Conservation (phyloP, 306 rosid genomes). For the Benincasa hispida region DNA sequence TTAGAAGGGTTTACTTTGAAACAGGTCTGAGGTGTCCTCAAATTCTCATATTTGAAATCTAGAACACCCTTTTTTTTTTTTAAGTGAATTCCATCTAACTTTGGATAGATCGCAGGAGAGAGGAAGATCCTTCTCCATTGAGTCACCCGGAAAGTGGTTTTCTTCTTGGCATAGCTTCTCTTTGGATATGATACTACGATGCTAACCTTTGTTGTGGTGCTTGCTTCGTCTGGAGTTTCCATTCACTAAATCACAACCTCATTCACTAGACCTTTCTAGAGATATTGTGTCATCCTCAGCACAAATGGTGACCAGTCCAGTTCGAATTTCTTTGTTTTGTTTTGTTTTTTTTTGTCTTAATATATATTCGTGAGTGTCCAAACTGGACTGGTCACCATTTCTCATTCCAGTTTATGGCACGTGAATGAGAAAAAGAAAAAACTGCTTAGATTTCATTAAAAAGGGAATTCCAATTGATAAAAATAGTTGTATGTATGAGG, state of each 20-base stretch:
- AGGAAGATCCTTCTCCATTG: background rate
- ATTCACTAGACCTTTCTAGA: slow-evolving; percentile 33
- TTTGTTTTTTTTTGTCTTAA: no score
- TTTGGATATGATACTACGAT: slow-evolving; percentile 18
- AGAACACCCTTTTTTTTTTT: no score
- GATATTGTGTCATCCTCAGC: slow-evolving; percentile 43
- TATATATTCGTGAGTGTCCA: no score
- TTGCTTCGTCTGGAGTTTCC: slow-evolving; percentile 36
- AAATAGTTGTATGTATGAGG: no score
- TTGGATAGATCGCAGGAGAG: background rate
- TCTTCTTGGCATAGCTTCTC: slow-evolving; percentile 6
- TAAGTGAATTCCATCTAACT: background rate
- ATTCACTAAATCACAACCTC: slow-evolving; percentile 30
- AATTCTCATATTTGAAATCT: background rate
- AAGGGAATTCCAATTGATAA: no score
- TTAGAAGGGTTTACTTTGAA: background rate
- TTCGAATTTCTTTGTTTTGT: slow-evolving; percentile 49
- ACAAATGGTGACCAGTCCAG: slow-evolving; percentile 26
- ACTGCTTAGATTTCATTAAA: no score
- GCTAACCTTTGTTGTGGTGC: slow-evolving; percentile 24
- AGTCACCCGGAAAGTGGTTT: background rate
- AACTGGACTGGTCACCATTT: no score
- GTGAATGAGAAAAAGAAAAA: background rate
- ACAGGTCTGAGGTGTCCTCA: background rate
- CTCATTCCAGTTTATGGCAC: no score